Evolutionary conservation across 192 early-diverging fungal species (phyloP), one percentile per base, ranked within the genome.

Genomic region (Rhizophlyctis rosea): DNA sequence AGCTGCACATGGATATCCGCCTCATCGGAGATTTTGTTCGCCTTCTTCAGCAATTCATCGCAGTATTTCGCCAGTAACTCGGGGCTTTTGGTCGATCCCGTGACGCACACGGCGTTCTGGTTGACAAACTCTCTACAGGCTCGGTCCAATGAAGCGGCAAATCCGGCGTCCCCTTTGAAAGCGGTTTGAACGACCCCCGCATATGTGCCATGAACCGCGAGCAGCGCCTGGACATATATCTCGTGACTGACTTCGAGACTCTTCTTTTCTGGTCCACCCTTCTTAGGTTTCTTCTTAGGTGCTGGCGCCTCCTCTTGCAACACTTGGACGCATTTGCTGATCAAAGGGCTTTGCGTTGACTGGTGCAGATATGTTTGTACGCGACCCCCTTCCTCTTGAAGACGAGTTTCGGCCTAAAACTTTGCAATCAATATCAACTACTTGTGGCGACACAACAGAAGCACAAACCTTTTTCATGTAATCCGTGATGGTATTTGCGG

Each of bases 121-220:
- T 99, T 99, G 30, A 99, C 86, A 71, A 95, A 95, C 66, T 91
- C 90, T 54, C 88, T 81, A 77, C 92, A 97, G 2, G 94, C 96
- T 59, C 90, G 91, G 78, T 98, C 95, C 50, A 96, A 74, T 24
- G 92, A 89, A 34, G 90, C 91, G 27, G 88, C 91, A 70, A 98
- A 94, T 0, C 90, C 90, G 1, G 90, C 75, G 52, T 99, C 93
- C 21, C 80, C 85, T 47, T 77, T 77, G 70, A 99, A 96, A 3
- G 93, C 85, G 2, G 70, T 80, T 61, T 84, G 80, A 25, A 92
- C 86, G 23, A 96, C 73, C 28, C 85, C 82, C 47, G 87, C 71
- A 66, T 92, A 99, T 75, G 91, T 92, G 33, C 77, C 84, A 68
- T 98, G 91, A 21, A 99, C 91, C 36, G 78, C 75, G 39, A 99